These are phyloP conservation scores for Adenanthera pavonina DNA, from an alignment of 306 rosid genomes.

Conservation along the genomic window DNA sequence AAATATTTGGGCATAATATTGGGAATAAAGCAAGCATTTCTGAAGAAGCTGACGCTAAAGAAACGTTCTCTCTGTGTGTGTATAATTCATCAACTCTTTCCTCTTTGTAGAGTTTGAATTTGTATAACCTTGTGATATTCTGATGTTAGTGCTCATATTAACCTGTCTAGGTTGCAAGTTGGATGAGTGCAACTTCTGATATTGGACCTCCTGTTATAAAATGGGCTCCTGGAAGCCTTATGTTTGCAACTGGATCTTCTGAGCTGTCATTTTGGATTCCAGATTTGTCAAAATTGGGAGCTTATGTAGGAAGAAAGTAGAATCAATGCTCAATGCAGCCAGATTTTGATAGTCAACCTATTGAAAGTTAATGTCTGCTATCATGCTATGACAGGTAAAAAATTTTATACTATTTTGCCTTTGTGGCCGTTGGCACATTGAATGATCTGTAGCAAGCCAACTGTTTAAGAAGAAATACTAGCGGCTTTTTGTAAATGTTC, in stretches of 20 bases:
- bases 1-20: background rate
- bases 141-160: constrained; percentile 22
- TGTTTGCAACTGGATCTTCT: constrained; percentile 91
- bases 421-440: background rate
- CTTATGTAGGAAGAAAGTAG: constrained; percentile 85
- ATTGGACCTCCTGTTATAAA: constrained; percentile 89
- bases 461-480: background rate
- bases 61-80: background rate
- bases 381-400: background rate
- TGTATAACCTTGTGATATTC: background rate
- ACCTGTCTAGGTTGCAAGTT: constrained; percentile 73
- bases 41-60: background rate
- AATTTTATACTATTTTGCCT: background rate
- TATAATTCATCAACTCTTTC: background rate
- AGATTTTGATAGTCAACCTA: constrained; percentile 9
- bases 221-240: constrained; percentile 95
- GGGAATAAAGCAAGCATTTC: background rate
- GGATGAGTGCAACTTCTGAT: constrained; percentile 86
- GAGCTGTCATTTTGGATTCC: constrained; percentile 95
- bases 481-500: constrained; percentile 32
- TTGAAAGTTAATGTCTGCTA: constrained; percentile 19
- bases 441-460: too few species aligned
- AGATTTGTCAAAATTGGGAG: constrained; percentile 87
- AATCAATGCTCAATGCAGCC: constrained; percentile 17
- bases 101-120: background rate